Base-by-base conservation (phyloP, 2,329 filamentous ascomycete genomes). In the Colletotrichum scovillei region DNA sequence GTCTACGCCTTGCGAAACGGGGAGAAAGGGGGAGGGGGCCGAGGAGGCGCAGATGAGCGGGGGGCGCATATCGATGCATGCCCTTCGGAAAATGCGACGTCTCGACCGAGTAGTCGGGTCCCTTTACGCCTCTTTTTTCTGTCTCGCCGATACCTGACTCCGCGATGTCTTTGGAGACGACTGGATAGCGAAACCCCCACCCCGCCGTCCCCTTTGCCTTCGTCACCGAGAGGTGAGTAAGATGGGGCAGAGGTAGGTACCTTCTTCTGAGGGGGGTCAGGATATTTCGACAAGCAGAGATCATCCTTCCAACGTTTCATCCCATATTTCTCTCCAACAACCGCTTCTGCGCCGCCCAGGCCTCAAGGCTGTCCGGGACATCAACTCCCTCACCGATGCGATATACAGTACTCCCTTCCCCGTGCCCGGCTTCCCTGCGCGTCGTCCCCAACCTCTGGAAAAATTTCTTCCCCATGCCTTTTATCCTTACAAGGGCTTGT, bases 281-380 rank as follows among this genome's bases (percentile, higher is more conserved):
- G 52, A 58, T 42, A 58, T 72, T 72, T 46, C 65, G 70, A 69
- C 59, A 69, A 30, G 52, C 65, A 58, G 58, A 69, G 53, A 69
- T 72, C 52, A 42, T 59, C 53, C 24, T 38, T 58, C 52, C 64
- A 58, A 64, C 66, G 66, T 69, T 69, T 69, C 70, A 64, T 69
- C 66, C 66, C 70, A 42, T 59, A 14, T 72, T 38, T 26, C 24
- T 26, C 52, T 6, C 52, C 52, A 14, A 11, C 62, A 30, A 38
- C 30, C 49, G 12, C 14, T 26, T n/a, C 6, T 30, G 22, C 24
- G 14, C 30, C 62, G 57, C 46, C 46, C 14, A 49, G 24, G 24
- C 30, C 30, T 32, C 30, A 11, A 32, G 30, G 28, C 38, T 22
- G 58, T 49, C 24, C 35, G 64, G 35, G 32, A 53, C 30, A 59